phyloP scores from a whole-genome alignment of 441 rosid genomes.

The Croton setiger region DNA sequence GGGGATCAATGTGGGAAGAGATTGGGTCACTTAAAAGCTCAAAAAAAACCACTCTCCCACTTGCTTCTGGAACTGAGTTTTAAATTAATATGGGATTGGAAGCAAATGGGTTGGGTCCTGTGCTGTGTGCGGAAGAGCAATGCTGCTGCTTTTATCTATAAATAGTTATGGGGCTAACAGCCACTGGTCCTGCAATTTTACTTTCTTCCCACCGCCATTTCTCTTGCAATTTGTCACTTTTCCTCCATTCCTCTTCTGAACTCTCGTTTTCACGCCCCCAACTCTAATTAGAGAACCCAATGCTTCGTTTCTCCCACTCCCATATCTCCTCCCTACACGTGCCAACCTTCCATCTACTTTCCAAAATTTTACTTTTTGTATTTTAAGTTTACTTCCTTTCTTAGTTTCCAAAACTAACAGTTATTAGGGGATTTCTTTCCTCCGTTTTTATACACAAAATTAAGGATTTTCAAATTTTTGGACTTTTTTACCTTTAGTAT shows the following conservation, averaged over 20 bases:
- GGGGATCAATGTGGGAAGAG: slow-evolving; percentile 25
- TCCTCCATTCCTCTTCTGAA: slow-evolving; percentile 17
- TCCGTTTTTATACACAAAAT: no score
- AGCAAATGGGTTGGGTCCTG: slow-evolving; percentile 24
- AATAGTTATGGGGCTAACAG: slow-evolving; percentile 35
- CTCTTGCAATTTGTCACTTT: slow-evolving; percentile 32
- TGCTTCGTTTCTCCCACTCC: slow-evolving; percentile 4
- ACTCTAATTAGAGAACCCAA: slow-evolving; percentile 19
- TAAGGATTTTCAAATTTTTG: no score
- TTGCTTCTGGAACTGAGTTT: slow-evolving; percentile 15
- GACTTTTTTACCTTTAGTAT: no score
- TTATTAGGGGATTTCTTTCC: no score
- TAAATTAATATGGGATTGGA: not conserved
- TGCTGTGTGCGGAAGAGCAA: slow-evolving; percentile 2
- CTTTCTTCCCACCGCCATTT: slow-evolving; percentile 37
- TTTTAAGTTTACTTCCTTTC: no score
- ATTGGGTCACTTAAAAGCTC: slow-evolving; percentile 29
- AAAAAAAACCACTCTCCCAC: slow-evolving; percentile 31
- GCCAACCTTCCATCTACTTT: slow-evolving; percentile 1
- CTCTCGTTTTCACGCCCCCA: slow-evolving; percentile 14
- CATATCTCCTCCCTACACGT: slow-evolving; percentile 16
- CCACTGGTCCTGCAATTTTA: slow-evolving; percentile 22
- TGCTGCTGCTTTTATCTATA: slow-evolving; percentile 26
- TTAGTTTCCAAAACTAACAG: no score
- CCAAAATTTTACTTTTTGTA: no score